These are phyloP conservation scores for Sindora glabra DNA, from an alignment of 306 rosid species.

Conservation along the genomic window DNA sequence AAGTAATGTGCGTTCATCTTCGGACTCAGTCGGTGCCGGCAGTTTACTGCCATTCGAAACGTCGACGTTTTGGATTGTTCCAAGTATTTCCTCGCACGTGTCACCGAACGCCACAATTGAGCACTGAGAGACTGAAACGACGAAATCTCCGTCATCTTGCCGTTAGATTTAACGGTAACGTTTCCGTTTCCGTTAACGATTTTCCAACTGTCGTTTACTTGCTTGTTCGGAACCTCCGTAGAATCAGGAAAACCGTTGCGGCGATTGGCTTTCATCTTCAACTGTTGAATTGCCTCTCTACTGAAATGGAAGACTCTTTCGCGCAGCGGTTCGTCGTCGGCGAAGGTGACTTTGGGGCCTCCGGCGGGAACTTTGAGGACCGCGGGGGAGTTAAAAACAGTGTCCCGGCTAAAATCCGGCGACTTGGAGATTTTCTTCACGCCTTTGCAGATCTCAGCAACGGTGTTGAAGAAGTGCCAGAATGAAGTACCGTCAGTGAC, in stretches of 20 bases:
- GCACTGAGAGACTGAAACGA: conserved; percentile 81
- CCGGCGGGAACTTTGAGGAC: conserved; percentile 35
- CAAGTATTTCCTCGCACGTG: conserved; percentile 62
- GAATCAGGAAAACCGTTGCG: conserved; percentile 25
- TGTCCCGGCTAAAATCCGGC: conserved; percentile 38
- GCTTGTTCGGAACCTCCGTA: conserved; percentile 31
- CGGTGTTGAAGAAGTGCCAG: conserved; percentile 62
- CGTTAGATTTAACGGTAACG: not conserved
- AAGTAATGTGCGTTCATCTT: conserved; percentile 61
- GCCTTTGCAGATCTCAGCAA: conserved; percentile 39
- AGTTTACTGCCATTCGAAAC: conserved; percentile 90
- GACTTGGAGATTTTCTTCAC: conserved; percentile 28
- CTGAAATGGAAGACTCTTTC: conserved; percentile 48
- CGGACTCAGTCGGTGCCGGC: conserved; percentile 71
- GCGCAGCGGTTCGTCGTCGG: conserved; percentile 44
- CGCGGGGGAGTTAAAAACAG: conserved; percentile 44
- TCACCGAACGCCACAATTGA: conserved; percentile 82
- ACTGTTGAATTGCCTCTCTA: conserved; percentile 32
- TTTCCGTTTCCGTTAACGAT: conserved; percentile 21
- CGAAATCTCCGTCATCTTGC: conserved; percentile 60
- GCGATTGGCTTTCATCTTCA: conserved; percentile 33
- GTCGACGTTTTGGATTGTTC: conserved; percentile 47
- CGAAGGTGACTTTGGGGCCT: conserved; percentile 44
- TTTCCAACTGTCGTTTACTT: conserved; percentile 44
- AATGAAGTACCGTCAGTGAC: conserved; percentile 52